A percentile compares a stretch with the other conserved stretches of the same genome.
Conservation (phyloP, 169 alveolate species). For the Plasmodium knowlesi region DNA sequence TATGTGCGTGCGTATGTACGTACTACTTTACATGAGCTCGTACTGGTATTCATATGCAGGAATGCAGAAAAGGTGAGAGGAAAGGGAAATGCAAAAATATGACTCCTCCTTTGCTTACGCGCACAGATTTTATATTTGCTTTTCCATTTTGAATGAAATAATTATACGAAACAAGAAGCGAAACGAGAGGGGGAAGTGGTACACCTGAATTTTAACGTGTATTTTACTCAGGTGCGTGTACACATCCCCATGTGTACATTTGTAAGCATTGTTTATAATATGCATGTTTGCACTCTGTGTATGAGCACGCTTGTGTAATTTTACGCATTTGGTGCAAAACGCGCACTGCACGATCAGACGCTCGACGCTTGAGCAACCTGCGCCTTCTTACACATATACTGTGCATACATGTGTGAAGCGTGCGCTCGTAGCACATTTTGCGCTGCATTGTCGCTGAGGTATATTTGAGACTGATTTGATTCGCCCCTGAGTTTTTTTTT, state of each 20-base stretch:
- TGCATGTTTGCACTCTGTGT: slow-evolving; percentile 9
- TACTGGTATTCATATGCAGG: neutral
- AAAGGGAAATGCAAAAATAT: neutral
- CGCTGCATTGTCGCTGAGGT: slow-evolving; percentile 6
- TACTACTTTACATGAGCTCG: neutral
- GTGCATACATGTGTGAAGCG: slow-evolving; percentile 14
- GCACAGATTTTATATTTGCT: neutral
- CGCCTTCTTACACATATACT: slow-evolving; percentile 4
- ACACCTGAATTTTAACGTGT: neutral
- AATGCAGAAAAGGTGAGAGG: neutral
- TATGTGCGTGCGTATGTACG: neutral
- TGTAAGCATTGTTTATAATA: neutral
- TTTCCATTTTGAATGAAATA: neutral
- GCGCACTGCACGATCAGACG: slow-evolving; percentile 3
- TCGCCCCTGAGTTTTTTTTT: slow-evolving; percentile 12
- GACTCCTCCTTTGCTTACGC: neutral
- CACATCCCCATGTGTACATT: slow-evolving; percentile 16
- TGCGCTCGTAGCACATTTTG: neutral
- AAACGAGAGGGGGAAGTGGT: neutral
- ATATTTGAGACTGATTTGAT: slow-evolving; percentile 45
- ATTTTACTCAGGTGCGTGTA: neutral
- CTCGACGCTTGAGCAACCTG: slow-evolving; percentile 1
- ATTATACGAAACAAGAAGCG: neutral
- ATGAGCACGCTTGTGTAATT: neutral
- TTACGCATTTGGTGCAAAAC: neutral